Evolutionary conservation across 2,329 filamentous ascomycete genomes (phyloP), one percentile per base, ranked within the genome.

Genomic region (Fusarium secorum): DNA sequence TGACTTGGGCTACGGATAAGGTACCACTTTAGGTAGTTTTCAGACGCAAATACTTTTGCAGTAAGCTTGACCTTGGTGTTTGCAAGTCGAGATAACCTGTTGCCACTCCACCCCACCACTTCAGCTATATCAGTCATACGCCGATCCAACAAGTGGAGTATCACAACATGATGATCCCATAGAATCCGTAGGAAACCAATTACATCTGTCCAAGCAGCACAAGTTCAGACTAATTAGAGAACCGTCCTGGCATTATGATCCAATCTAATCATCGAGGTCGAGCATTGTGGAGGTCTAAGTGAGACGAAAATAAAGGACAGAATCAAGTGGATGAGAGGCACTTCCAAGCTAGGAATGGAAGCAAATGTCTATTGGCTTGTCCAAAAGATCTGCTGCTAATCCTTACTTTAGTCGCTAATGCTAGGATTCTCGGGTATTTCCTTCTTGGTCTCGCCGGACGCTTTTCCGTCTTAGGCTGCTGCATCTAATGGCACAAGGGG

Each of bases 361-460:
- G 26, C 15, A 60, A 18, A 15, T 20, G 13, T 18, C 58, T 22
- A 62, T 62, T 42, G 60, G 60, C 15, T 24, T 35, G 4, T 45
- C 7, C 20, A 20, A 45, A 26, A 17, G 26, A 38, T 45, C 13
- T 22, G 13, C 18, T 20, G 15, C 22, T 33, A 33, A 28, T 62
- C 26, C 17, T 39, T 3, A 10, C 10, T 38, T 30, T 18, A 18
- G 32, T 28, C n/a, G n/a, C 17, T 54, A 15, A 8, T 18, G 22
- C 17, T n/a, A 55, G 11, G 35, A 11, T 11, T 46, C 1, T 64
- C 63, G 60, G 52, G 13, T n/a, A 32, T 26, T 66, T 44, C 64
- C 63, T 22, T 36, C n/a, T 67, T 52, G 10, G 64, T 26, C 32
- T 52, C 38, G 60, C 52, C 48, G 60, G 55, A 54, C 49, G 35